Evolutionary conservation across 1,284 basidiomycete species (phyloP).

Genomic region (Cystobasidiaceae sp.): DNA sequence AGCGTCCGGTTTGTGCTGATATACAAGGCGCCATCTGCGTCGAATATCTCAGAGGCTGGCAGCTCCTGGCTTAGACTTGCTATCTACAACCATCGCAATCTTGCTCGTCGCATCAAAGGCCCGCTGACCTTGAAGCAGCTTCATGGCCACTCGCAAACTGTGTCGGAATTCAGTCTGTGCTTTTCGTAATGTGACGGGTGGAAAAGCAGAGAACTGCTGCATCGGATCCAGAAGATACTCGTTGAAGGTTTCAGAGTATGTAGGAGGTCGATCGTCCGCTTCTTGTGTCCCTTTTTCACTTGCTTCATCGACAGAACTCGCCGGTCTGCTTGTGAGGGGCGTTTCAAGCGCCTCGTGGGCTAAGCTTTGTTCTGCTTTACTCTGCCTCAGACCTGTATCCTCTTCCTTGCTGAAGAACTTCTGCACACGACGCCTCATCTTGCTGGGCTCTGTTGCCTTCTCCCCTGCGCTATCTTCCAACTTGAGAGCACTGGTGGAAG

Average conservation of each 20-base stretch:
- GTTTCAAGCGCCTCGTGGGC: not conserved
- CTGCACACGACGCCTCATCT: not conserved
- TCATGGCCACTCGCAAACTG: not conserved
- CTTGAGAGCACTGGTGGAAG: slow-evolving; percentile 7
- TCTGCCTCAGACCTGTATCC: not conserved
- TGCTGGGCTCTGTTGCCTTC: not conserved
- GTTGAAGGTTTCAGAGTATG: slow-evolving; percentile 20
- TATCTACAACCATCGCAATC: not conserved
- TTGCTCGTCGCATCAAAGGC: not conserved
- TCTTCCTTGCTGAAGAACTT: not conserved
- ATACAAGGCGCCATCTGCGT: no score
- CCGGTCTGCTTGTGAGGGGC: not conserved
- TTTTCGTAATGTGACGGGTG: slow-evolving; percentile 31
- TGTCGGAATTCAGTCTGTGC: slow-evolving; percentile 28
- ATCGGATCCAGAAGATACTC: slow-evolving; percentile 25
- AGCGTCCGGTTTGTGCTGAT: no score
- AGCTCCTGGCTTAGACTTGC: no score
- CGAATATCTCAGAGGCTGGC: no score
- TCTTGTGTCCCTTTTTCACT: not conserved
- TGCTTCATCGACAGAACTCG: not conserved
- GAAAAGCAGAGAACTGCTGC: slow-evolving; percentile 37
- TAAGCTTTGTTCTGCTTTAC: not conserved
- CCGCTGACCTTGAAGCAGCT: not conserved
- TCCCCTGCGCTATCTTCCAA: not conserved
- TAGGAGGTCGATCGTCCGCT: slow-evolving; percentile 6